Percentiles rank a stretch among this genome's conserved stretches.
These are phyloP conservation scores for Stylonectria norvegica DNA, from an alignment of 2,329 filamentous ascomycete genomes.

Conservation along the genomic window DNA sequence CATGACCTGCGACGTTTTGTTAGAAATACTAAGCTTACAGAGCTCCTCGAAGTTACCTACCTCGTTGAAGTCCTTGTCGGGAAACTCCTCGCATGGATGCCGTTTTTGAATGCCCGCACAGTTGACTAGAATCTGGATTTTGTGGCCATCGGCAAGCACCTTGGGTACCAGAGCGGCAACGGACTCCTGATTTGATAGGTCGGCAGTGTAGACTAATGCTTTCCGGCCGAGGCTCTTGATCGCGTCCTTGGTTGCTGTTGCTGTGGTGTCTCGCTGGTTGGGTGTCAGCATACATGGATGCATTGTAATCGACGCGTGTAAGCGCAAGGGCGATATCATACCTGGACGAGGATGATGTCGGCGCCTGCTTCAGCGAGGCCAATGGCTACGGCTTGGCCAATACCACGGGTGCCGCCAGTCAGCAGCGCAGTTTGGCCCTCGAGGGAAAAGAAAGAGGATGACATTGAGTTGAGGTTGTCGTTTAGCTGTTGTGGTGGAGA, in stretches of 20 bases:
- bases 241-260: slow-evolving; percentile 53
- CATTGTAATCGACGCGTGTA: not conserved
- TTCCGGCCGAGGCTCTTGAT: slow-evolving; percentile 65
- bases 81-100: slow-evolving; percentile 72
- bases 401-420: slow-evolving; percentile 56
- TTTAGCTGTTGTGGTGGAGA: not conserved
- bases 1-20: slow-evolving; percentile 52
- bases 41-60: slow-evolving; percentile 30
- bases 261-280: slow-evolving; percentile 39
- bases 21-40: not conserved
- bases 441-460: slow-evolving; percentile 48
- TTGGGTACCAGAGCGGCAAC: slow-evolving; percentile 59
- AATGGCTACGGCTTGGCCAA: slow-evolving; percentile 55
- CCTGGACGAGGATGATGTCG: slow-evolving; percentile 54
- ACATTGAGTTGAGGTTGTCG: slow-evolving; percentile 27
- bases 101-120: slow-evolving; percentile 83
- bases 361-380: slow-evolving; percentile 58
- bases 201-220: slow-evolving; percentile 64
- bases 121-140: slow-evolving; percentile 77
- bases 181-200: slow-evolving; percentile 59
- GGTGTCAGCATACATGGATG: not conserved
- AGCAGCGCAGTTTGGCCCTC: slow-evolving; percentile 55
- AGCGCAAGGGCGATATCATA: slow-evolving; percentile 22
- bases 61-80: slow-evolving; percentile 71
- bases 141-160: slow-evolving; percentile 59